phyloP scores from a whole-genome alignment of 768 basidiomycete species.

The Calocybe gangraenosa region DNA sequence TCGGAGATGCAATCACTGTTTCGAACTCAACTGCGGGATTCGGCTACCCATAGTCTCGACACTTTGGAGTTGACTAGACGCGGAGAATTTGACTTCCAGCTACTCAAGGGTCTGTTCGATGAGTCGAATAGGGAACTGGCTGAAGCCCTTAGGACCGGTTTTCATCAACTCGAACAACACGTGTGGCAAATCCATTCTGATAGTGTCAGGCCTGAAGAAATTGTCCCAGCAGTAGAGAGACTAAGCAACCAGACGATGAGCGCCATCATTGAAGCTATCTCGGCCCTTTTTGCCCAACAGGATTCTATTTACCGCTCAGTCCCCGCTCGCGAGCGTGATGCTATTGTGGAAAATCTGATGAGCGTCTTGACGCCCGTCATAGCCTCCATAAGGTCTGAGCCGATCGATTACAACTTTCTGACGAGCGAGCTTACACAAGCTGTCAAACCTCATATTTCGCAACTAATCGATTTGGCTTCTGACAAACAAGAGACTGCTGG shows the following conservation, averaged over 20 bases:
- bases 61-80: conserved; percentile 67
- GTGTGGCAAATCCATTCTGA: conserved; percentile 25
- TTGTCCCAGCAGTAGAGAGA: conserved; percentile 51
- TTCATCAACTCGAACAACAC: conserved; percentile 47
- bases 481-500: conserved; percentile 86
- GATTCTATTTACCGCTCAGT: conserved; percentile 46
- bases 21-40: conserved; percentile 62
- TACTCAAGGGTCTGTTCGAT: conserved; percentile 66
- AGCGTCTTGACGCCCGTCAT: conserved; percentile 57
- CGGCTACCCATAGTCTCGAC: conserved; percentile 51
- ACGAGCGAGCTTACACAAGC: conserved; percentile 76
- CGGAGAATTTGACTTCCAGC: conserved; percentile 75
- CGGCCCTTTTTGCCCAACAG: conserved; percentile 51
- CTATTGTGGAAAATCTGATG: conserved; percentile 58
- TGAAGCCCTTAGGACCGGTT: conserved; percentile 52
- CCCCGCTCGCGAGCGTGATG: conserved; percentile 50
- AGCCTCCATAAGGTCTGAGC: conserved; percentile 55
- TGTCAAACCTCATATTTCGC: conserved; percentile 84
- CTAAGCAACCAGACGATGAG: conserved; percentile 52
- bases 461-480: conserved; percentile 84
- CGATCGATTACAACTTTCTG: conserved; percentile 74
- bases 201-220: conserved; percentile 23
- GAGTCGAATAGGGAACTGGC: conserved; percentile 63
- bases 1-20: conserved; percentile 64
- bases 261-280: conserved; percentile 58